A percentile compares a stretch with the other conserved stretches of the same genome.
Conservation (phyloP, 306 rosid genomes). For the Castanea crenata region DNA sequence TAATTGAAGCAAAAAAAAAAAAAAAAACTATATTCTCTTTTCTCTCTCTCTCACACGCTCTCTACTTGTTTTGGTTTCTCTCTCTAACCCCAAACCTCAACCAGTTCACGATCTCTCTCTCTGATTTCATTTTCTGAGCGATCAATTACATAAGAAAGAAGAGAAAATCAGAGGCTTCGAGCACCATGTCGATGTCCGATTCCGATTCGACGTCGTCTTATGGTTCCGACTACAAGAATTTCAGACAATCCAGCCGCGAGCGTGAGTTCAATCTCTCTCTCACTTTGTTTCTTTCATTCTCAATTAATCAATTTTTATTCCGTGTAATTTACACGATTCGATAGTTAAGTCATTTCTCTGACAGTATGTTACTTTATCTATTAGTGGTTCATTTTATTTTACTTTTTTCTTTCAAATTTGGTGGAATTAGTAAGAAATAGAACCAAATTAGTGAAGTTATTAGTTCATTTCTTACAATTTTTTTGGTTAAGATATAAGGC, state of each 20-base stretch:
- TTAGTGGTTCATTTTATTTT: background rate
- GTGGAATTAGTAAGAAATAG: background rate
- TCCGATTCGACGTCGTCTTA: constrained; percentile 53
- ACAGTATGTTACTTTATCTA: background rate
- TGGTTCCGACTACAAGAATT: constrained; percentile 51
- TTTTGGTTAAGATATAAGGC: background rate
- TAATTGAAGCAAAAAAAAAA: background rate
- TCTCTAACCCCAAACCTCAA: background rate
- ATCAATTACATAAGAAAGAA: background rate
- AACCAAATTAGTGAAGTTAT: background rate
- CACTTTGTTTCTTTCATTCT: background rate
- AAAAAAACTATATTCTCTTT: background rate
- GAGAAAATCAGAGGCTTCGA: background rate
- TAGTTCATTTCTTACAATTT: background rate
- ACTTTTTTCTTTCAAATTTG: background rate
- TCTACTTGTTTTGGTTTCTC: background rate
- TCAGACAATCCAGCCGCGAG: constrained; percentile 61
- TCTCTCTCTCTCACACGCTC: background rate
- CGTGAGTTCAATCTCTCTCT: constrained; percentile 29
- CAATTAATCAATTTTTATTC: background rate
- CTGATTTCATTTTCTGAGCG: background rate
- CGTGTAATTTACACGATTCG: background rate
- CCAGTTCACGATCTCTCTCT: constrained; percentile 14
- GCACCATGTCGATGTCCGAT: constrained; percentile 52
- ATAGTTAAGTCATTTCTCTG: background rate